Evolutionary conservation across 73 alveolate genomes (phyloP).

Genomic region (Tetrahymena borealis): DNA sequence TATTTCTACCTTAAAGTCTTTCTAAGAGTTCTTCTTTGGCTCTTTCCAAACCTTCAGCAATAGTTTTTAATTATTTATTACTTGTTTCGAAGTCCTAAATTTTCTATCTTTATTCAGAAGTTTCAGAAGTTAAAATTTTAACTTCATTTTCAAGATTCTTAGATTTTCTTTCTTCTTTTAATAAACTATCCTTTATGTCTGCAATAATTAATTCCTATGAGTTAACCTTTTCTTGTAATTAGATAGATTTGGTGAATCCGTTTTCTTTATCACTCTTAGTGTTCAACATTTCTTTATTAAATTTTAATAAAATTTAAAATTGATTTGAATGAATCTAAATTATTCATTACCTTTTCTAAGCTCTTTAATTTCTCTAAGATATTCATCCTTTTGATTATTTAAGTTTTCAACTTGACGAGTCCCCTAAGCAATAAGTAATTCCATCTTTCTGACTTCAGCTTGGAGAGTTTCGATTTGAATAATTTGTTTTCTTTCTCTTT

Average conservation of each 20-base stretch:
- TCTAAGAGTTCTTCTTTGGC: slow-evolving; percentile 23
- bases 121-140: slow-evolving; percentile 4
- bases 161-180: slow-evolving; percentile 5
- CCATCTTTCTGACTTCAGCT: slow-evolving; percentile 22
- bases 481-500: slow-evolving; percentile 23
- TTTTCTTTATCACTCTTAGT: slow-evolving; percentile 4
- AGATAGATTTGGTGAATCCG: slow-evolving; percentile 12
- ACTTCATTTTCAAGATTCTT: slow-evolving; percentile 29
- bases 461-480: slow-evolving; percentile 16
- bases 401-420: slow-evolving; percentile 12
- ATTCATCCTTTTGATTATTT: slow-evolving; percentile 29
- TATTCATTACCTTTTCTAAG: not conserved
- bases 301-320: not conserved
- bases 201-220: slow-evolving; percentile 5
- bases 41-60: slow-evolving; percentile 34
- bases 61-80: slow-evolving; percentile 18
- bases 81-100: slow-evolving; percentile 14
- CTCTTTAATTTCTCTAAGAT: slow-evolving; percentile 29
- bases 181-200: slow-evolving; percentile 18
- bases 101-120: slow-evolving; percentile 3
- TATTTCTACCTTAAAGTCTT: slow-evolving; percentile 28
- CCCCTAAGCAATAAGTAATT: not conserved
- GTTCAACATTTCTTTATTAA: not conserved
- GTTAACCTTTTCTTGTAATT: slow-evolving; percentile 17
- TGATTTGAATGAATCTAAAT: not conserved